Percentiles rank a stretch among this genome's conserved stretches.
Conservation (phyloP, 2,329 filamentous ascomycete genomes). For the Scedosporium minutisporum region DNA sequence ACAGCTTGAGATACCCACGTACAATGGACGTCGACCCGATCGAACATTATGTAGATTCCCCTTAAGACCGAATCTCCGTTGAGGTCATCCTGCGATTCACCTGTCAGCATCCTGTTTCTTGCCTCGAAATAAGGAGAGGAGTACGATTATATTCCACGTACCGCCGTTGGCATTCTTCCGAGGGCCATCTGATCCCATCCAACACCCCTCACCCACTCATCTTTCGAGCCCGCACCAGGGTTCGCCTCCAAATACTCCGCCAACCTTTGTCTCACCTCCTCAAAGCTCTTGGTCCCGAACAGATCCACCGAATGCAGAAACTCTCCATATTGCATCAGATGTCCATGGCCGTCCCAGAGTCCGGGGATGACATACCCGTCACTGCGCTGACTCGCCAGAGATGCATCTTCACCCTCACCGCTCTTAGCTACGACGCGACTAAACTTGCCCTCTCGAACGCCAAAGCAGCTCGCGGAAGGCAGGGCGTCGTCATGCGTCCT, state of each 20-base stretch:
- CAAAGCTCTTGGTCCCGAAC: slow-evolving; percentile 46
- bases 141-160: slow-evolving; percentile 23
- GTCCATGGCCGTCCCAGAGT: slow-evolving; percentile 62
- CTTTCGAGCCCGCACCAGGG: slow-evolving; percentile 38
- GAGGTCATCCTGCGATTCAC: slow-evolving; percentile 31
- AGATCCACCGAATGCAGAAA: slow-evolving; percentile 57
- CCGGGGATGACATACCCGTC: slow-evolving; percentile 53
- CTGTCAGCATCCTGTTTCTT: not conserved
- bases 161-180: slow-evolving; percentile 55
- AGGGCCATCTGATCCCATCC: slow-evolving; percentile 63
- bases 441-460: slow-evolving; percentile 42
- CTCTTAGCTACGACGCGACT: slow-evolving; percentile 32
- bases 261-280: slow-evolving; percentile 44
- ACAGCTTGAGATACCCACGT: slow-evolving; percentile 59
- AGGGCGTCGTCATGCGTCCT: slow-evolving; percentile 25
- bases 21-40: slow-evolving; percentile 62
- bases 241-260: slow-evolving; percentile 39
- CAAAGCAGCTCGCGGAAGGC: slow-evolving; percentile 43
- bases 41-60: slow-evolving; percentile 56
- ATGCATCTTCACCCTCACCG: slow-evolving; percentile 18
- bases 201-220: slow-evolving; percentile 55
- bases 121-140: not conserved
- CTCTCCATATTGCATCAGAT: slow-evolving; percentile 57
- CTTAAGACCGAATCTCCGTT: slow-evolving; percentile 40
- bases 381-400: not conserved